Percentiles rank a stretch among this genome's conserved stretches.
These are phyloP conservation scores for Beta macrorhiza DNA, from an alignment of 179 eudicot species.

Conservation along the genomic window DNA sequence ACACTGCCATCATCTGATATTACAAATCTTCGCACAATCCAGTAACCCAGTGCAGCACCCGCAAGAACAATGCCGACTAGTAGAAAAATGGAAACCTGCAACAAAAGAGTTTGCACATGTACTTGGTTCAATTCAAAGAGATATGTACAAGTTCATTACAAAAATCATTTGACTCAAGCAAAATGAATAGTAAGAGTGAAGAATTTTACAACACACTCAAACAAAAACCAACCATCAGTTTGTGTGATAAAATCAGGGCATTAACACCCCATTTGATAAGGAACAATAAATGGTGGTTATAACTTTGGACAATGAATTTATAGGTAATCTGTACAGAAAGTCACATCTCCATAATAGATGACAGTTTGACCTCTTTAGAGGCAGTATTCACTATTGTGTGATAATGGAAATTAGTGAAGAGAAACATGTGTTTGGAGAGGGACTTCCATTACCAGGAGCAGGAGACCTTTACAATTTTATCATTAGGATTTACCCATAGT, in stretches of 20 bases:
- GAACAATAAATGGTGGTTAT: no score
- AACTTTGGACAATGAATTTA: no score
- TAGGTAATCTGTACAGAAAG: no score
- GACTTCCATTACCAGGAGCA: no score
- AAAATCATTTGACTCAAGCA: neutral
- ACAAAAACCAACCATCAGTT: neutral
- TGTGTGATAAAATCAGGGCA: neutral
- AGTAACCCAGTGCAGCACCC: constrained; percentile 89
- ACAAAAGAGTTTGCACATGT: neutral
- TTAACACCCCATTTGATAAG: neutral
- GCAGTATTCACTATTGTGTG: no score
- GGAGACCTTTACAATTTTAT: no score
- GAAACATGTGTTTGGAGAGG: no score
- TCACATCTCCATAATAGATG: no score
- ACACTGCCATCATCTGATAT: constrained; percentile 83
- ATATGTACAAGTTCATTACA: neutral
- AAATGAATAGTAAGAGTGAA: neutral
- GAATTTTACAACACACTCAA: neutral
- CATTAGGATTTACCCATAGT: no score
- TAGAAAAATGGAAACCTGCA: constrained; percentile 68
- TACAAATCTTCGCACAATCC: constrained; percentile 78
- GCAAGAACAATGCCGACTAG: constrained; percentile 59
- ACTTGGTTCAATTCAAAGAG: neutral
- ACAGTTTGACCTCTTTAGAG: no score
- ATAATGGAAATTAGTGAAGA: no score